Percentiles rank a stretch among this genome's conserved stretches.
Evolutionary conservation across 1,284 basidiomycete species (phyloP).

Genomic region (Pseudozyma tsukubaensis): DNA sequence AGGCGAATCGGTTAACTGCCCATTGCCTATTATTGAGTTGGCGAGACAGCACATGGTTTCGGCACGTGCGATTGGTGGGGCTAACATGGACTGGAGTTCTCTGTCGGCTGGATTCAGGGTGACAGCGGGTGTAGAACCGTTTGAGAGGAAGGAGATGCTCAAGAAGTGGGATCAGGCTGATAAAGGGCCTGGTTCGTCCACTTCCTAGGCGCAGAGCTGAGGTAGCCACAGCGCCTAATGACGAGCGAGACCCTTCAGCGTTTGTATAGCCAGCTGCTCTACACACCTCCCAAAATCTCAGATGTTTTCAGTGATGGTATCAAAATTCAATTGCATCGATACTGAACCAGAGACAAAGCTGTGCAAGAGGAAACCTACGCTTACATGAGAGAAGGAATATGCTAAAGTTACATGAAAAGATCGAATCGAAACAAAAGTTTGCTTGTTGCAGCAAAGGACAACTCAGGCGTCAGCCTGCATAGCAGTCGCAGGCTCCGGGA

Average conservation of each 20-base stretch:
- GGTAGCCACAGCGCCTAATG: no score
- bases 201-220: no score
- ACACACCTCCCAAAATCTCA: no score
- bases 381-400: conserved; percentile 19
- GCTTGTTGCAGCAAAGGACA: not conserved
- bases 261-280: no score
- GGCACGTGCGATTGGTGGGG: conserved; percentile 74
- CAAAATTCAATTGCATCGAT: conserved; percentile 2
- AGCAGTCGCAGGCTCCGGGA: conserved; percentile 1
- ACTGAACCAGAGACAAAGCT: not conserved
- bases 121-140: conserved; percentile 77
- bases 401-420: not conserved
- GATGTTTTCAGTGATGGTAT: conserved; percentile 2
- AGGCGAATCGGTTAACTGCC: conserved; percentile 76
- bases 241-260: no score
- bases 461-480: conserved; percentile 6
- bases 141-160: conserved; percentile 69
- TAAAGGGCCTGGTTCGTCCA: not conserved
- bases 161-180: conserved; percentile 45
- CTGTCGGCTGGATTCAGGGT: conserved; percentile 78
- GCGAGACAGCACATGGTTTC: conserved; percentile 49
- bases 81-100: conserved; percentile 78
- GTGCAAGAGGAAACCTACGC: conserved; percentile 10
- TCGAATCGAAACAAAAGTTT: not conserved
- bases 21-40: conserved; percentile 75